Evolutionary conservation across 441 rosid genomes (phyloP).

Genomic region (Erodium texanum): DNA sequence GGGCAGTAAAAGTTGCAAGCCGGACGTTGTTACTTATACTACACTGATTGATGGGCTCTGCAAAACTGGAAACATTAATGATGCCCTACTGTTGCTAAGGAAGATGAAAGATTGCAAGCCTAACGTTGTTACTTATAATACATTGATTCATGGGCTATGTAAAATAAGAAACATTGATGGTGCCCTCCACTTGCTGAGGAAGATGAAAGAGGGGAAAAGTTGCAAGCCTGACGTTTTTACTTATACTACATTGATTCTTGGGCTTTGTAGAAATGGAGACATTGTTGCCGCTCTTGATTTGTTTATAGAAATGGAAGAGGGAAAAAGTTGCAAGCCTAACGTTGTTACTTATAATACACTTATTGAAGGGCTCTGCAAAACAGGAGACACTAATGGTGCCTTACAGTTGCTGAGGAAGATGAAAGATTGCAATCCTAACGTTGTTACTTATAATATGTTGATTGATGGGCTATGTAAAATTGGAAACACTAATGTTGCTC

Average conservation of each 20-base stretch:
- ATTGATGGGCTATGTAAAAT: background rate
- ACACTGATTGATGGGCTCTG: conserved; percentile 2
- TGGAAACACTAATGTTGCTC: background rate
- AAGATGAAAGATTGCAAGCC: background rate
- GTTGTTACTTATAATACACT: conserved; percentile 4
- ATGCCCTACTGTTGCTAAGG: too few relatives aligned
- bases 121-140: conserved; percentile 1
- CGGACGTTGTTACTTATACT: too few relatives aligned
- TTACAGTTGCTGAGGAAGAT: conserved; percentile 7
- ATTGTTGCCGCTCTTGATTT: background rate
- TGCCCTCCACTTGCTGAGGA: background rate
- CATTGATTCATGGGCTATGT: conserved; percentile 6
- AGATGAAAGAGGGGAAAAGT: background rate
- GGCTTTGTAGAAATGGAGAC: background rate
- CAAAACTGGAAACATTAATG: conserved; percentile 1
- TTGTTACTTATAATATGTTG: background rate
- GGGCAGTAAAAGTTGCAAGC: background rate
- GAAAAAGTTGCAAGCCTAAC: conserved; percentile 10
- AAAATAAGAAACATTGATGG: background rate
- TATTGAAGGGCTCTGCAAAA: conserved; percentile 12
- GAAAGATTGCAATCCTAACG: background rate
- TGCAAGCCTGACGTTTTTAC: background rate
- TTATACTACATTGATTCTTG: background rate
- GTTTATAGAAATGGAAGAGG: conserved; percentile 7
- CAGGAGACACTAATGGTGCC: conserved; percentile 3